Base-by-base conservation (phyloP, 1,284 basidiomycete genomes). In the Apiotrichum gracile region DNA sequence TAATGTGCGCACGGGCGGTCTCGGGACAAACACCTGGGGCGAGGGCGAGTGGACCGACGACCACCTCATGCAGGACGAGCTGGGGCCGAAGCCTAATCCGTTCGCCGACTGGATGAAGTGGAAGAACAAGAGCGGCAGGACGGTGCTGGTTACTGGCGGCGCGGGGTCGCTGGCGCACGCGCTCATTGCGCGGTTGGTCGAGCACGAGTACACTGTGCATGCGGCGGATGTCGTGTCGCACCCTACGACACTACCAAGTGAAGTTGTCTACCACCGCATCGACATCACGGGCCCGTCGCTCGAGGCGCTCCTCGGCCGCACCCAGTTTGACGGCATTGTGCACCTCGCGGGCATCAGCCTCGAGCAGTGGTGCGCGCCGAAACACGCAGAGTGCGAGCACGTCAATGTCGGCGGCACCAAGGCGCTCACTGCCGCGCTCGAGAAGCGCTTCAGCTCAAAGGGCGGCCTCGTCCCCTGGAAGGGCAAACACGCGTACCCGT, bases 61-160 rank as follows among this genome's bases (percentile, higher is more conserved):
- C 21, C 40, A 48, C 13, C 50, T 55, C 5, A 42, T 50, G 3
- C 35, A 50, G 22, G 57, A 58, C 25, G 33, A 52, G 39, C 24
- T 58, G n/a, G 43, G 16, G 29, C 31, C 27, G 27, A 17, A 21
- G 16, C 47, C 57, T 4, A 21, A 26, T 5, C 34, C 25, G 35
- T 17, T 51, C 13, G 24, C 38, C n/a, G 45, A 51, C 35, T 48
- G 38, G 51, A 22, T 47, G 35, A 16, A 34, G 31, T 35, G 45
- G 33, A 38, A 22, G 29, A 21, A 64, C 86, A 87, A 24, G 82
- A 13, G 41, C 26, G 43, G 3, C 10, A 34, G 25, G 22, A 44
- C 33, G 6, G 33, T 75, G 6, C 52, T 75, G 17, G 53, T 75
- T 47, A 72, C 69, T 6, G 73, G 71, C 14, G 73, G 73, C 19